Percentiles rank a stretch among this genome's conserved stretches.
phyloP scores from a whole-genome alignment of 2,329 filamentous ascomycete genomes.

The Neopestalotiopsis clavispora region DNA sequence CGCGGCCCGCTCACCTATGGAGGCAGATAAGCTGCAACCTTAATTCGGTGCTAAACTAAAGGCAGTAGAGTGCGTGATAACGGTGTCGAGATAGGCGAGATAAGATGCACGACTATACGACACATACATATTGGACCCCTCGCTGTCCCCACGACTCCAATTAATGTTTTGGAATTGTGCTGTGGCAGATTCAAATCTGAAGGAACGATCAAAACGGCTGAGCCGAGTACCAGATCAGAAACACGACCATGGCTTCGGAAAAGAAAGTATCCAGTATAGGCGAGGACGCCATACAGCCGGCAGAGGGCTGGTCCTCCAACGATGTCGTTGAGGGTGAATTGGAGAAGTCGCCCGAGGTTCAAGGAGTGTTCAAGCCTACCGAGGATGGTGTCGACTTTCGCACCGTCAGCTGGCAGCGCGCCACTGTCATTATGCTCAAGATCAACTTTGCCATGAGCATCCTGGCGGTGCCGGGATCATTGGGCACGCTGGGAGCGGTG shows the following conservation, averaged over 20 bases:
- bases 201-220: not conserved
- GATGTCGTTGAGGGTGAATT: not conserved
- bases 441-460: slow-evolving; percentile 35
- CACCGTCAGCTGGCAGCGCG: slow-evolving; percentile 43
- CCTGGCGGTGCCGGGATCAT: slow-evolving; percentile 24
- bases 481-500: slow-evolving; percentile 28
- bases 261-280: not conserved
- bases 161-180: not conserved
- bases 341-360: not conserved
- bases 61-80: not conserved
- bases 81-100: not conserved
- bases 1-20: not conserved
- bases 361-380: slow-evolving; percentile 32
- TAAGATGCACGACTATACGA: not conserved
- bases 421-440: slow-evolving; percentile 45
- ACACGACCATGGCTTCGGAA: not conserved
- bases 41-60: not conserved
- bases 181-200: not conserved
- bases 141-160: not conserved
- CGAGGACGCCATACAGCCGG: not conserved
- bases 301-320: not conserved
- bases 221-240: not conserved
- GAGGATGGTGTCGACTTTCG: slow-evolving; percentile 34
- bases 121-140: not conserved
- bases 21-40: not conserved